Percentiles rank a stretch among this genome's conserved stretches.
Evolutionary conservation across 1,139 yeast genomes (phyloP).

Genomic region (Petasospora rhodanensis): DNA sequence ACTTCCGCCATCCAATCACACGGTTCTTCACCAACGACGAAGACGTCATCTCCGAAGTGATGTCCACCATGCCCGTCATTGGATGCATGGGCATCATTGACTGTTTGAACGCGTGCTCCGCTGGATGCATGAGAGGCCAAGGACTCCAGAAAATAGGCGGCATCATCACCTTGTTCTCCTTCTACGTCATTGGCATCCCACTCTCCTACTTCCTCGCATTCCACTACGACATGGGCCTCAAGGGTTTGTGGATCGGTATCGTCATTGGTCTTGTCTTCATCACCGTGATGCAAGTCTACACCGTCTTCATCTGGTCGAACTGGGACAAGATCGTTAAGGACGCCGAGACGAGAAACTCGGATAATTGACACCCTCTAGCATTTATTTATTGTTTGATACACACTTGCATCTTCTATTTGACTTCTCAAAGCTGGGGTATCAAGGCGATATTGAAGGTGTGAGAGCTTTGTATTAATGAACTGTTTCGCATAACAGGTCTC

Average conservation of each 20-base stretch:
- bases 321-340: conserved; percentile 32
- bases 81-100: conserved; percentile 74
- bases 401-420: too few relatives aligned
- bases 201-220: conserved; percentile 63
- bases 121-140: conserved; percentile 82
- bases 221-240: conserved; percentile 45
- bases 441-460: too few relatives aligned
- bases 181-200: conserved; percentile 72
- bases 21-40: conserved; percentile 64
- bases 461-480: too few relatives aligned
- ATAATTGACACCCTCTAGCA: too few relatives aligned
- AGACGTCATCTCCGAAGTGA: conserved; percentile 50
- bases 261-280: conserved; percentile 69
- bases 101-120: conserved; percentile 75
- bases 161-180: conserved; percentile 66
- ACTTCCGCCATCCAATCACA: conserved; percentile 56
- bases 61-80: conserved; percentile 57
- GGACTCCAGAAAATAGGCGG: conserved; percentile 88
- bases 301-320: conserved; percentile 32
- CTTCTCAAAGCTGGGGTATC: too few relatives aligned
- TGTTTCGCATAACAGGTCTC: too few relatives aligned
- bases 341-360: conserved; percentile 41
- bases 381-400: too few relatives aligned
- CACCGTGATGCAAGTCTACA: conserved; percentile 51
- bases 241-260: conserved; percentile 86